Conservation (phyloP, 2,329 filamentous ascomycete genomes). For the Paramyrothecium roridum region DNA sequence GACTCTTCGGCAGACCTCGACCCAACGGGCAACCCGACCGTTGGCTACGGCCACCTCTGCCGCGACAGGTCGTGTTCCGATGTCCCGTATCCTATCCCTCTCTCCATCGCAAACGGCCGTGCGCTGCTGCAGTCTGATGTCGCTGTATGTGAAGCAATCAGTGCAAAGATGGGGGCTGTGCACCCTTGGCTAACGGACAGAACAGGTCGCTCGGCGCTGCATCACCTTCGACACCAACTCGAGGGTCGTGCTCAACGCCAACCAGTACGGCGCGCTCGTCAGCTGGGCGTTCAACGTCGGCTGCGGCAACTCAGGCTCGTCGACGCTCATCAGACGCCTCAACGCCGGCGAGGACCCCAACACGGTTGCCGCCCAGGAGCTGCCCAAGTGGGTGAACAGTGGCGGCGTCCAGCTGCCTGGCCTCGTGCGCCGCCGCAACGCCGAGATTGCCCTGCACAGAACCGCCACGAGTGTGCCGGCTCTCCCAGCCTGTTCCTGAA, state of each 20-base stretch:
- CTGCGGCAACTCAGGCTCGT: slow-evolving; percentile 34
- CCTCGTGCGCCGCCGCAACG: slow-evolving; percentile 36
- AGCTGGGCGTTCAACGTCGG: slow-evolving; percentile 51
- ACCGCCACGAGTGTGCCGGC: slow-evolving; percentile 8
- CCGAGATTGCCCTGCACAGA: slow-evolving; percentile 35
- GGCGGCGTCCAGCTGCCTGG: slow-evolving; percentile 35
- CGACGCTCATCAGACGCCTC: slow-evolving; percentile 37
- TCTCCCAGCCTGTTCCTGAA: slow-evolving; percentile 5
- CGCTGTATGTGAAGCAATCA: slow-evolving; percentile 1
- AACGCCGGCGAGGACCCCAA: slow-evolving; percentile 39
- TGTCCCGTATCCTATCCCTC: slow-evolving; percentile 41
- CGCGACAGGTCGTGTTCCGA: slow-evolving; percentile 36
- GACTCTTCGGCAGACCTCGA: slow-evolving; percentile 21
- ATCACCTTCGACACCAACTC: slow-evolving; percentile 29
- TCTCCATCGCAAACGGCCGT: slow-evolving; percentile 35
- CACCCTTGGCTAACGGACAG: neutral
- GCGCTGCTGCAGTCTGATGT: slow-evolving; percentile 28
- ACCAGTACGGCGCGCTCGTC: slow-evolving; percentile 51
- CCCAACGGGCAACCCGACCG: slow-evolving; percentile 42
- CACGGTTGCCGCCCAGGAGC: slow-evolving; percentile 38
- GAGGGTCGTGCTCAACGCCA: slow-evolving; percentile 29
- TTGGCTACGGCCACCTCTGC: slow-evolving; percentile 50
- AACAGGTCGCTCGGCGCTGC: slow-evolving; percentile 28
- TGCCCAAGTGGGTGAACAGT: slow-evolving; percentile 45
- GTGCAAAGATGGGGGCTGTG: too few species aligned